phyloP scores from a whole-genome alignment of 768 basidiomycete species.

The Zangia roseola region DNA sequence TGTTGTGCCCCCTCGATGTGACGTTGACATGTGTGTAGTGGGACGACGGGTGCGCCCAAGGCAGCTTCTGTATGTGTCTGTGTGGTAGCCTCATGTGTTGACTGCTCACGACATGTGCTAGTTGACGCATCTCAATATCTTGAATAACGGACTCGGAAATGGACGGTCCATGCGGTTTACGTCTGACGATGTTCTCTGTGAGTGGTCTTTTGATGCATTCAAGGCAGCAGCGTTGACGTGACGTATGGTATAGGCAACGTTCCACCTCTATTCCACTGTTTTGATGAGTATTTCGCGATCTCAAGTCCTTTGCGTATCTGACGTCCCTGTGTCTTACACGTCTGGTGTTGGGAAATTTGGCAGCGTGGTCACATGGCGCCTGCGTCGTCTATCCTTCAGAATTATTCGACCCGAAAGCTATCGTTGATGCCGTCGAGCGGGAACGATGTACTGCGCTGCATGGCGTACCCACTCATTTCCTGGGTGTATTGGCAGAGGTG shows the following conservation, averaged over 20 bases:
- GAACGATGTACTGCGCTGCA: constrained; percentile 79
- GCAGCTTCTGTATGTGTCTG: constrained; percentile 66
- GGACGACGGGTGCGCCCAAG: constrained; percentile 79
- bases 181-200: constrained; percentile 66
- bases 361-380: constrained; percentile 71
- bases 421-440: constrained; percentile 66
- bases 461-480: constrained; percentile 84
- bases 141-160: constrained; percentile 75
- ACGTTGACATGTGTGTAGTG: constrained; percentile 40
- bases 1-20: not conserved
- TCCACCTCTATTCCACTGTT: constrained; percentile 85
- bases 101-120: constrained; percentile 23
- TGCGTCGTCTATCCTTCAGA: constrained; percentile 76
- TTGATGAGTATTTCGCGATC: constrained; percentile 68
- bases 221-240: not conserved
- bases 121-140: constrained; percentile 76
- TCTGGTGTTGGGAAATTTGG: constrained; percentile 78
- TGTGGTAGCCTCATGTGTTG: not conserved
- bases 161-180: constrained; percentile 71
- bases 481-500: constrained; percentile 70
- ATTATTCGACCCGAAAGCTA: constrained; percentile 57
- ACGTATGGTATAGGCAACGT: constrained; percentile 58
- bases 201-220: not conserved
- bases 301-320: constrained; percentile 4
- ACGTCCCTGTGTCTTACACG: constrained; percentile 40